These are phyloP conservation scores for Verticillium alfalfae DNA, from an alignment of 2,329 filamentous ascomycete genomes.

Conservation along the genomic window DNA sequence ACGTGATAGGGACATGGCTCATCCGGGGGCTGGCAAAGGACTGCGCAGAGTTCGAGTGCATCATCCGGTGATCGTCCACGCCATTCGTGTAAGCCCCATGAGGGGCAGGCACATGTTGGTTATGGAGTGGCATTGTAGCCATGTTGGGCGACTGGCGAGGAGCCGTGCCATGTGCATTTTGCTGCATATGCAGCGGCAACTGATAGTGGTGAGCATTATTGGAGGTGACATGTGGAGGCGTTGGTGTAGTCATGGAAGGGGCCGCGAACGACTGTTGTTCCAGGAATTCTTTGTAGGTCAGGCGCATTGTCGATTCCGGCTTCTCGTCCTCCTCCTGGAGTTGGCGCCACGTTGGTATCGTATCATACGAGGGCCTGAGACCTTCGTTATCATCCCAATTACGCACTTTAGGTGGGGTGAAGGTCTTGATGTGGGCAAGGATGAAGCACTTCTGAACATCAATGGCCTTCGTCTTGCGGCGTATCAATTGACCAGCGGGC, in stretches of 20 bases:
- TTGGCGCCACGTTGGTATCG: conserved; percentile 77
- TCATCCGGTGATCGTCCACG: conserved; percentile 83
- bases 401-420: conserved; percentile 45
- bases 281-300: conserved; percentile 75
- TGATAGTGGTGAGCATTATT: conserved; percentile 80
- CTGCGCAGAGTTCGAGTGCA: conserved; percentile 76
- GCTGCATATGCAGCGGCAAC: conserved; percentile 76
- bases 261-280: conserved; percentile 57
- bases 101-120: conserved; percentile 61
- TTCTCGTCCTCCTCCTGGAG: conserved; percentile 66
- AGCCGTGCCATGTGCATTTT: conserved; percentile 61
- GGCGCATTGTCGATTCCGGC: conserved; percentile 53
- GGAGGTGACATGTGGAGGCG: conserved; percentile 62
- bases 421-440: conserved; percentile 46
- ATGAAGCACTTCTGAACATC: conserved; percentile 64
- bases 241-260: conserved; percentile 60
- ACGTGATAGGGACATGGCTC: conserved; percentile 63
- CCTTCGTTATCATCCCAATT: conserved; percentile 74
- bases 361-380: conserved; percentile 80
- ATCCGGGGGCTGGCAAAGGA: conserved; percentile 82
- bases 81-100: conserved; percentile 59
- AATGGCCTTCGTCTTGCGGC: conserved; percentile 66
- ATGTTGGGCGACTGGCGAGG: conserved; percentile 70
- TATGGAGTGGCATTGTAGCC: conserved; percentile 71
- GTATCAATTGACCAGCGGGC: conserved; percentile 49